phyloP scores from a whole-genome alignment of 1,284 basidiomycete species.

The Pholiota adiposa region DNA sequence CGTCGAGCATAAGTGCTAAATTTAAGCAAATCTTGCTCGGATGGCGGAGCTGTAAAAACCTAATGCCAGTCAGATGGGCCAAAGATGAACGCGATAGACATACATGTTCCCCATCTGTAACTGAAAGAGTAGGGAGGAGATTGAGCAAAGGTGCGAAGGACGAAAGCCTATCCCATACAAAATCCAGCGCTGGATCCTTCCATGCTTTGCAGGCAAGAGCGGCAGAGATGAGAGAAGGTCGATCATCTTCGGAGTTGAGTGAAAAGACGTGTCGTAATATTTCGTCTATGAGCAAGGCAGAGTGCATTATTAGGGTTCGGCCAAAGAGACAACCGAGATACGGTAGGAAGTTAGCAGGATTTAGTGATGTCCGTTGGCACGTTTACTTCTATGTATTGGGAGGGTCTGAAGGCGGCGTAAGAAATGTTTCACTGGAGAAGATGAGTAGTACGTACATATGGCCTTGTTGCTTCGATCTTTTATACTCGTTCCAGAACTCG shows the following conservation, averaged over 20 bases:
- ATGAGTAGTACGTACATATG: background rate
- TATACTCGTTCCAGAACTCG: background rate
- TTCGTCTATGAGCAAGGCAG: conserved; percentile 55
- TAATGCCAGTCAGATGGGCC: conserved; percentile 7
- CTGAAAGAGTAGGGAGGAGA: conserved; percentile 41
- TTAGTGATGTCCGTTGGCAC: too few relatives aligned
- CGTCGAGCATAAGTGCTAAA: conserved; percentile 50
- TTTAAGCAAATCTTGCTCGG: conserved; percentile 25
- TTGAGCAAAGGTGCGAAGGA: conserved; percentile 50
- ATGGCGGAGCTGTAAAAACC: conserved; percentile 19
- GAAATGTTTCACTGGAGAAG: background rate
- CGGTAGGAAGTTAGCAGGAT: background rate
- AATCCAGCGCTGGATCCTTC: conserved; percentile 60
- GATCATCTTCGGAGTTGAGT: conserved; percentile 33
- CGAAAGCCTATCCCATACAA: conserved; percentile 51
- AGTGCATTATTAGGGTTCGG: conserved; percentile 42
- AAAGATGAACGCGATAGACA: conserved; percentile 14
- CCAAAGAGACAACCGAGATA: background rate
- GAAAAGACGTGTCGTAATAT: conserved; percentile 50
- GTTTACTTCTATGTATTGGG: background rate
- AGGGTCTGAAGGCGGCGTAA: background rate
- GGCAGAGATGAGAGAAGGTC: conserved; percentile 33
- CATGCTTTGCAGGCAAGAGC: conserved; percentile 54
- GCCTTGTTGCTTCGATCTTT: background rate
- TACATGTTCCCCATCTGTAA: conserved; percentile 36